phyloP scores from a whole-genome alignment of 805 yeast species.

The Ogataea siamensis region DNA sequence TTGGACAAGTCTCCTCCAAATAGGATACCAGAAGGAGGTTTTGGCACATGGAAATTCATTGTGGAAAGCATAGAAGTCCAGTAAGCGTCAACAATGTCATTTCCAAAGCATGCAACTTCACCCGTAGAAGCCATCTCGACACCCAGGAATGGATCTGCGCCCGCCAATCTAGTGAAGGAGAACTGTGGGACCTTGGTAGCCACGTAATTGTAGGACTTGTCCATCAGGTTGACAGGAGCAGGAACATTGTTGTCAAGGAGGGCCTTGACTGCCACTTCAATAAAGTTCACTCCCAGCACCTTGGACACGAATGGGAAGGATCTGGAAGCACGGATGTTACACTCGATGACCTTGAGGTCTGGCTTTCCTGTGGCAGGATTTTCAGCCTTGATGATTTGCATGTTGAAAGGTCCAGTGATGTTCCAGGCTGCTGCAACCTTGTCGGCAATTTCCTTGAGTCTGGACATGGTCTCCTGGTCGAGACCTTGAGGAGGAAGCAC shows the following conservation, averaged over 20 bases:
- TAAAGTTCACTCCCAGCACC: constrained; percentile 92
- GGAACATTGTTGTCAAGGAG: constrained; percentile 73
- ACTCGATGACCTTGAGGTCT: constrained; percentile 92
- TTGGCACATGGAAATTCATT: constrained; percentile 94
- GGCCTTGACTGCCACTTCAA: constrained; percentile 91
- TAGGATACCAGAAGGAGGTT: constrained; percentile 83
- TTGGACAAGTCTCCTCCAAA: constrained; percentile 91
- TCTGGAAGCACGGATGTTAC: constrained; percentile 97
- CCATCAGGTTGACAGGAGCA: constrained; percentile 81
- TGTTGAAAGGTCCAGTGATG: constrained; percentile 96
- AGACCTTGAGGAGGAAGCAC: constrained; percentile 96
- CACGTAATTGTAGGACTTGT: constrained; percentile 69
- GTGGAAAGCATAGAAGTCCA: constrained; percentile 97
- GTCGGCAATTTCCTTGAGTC: constrained; percentile 94
- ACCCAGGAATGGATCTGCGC: constrained; percentile 98
- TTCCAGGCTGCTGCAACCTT: constrained; percentile 93
- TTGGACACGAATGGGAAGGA: constrained; percentile 99
- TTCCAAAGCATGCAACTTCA: constrained; percentile 97
- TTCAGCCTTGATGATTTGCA: constrained; percentile 85
- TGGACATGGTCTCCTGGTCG: constrained; percentile 82
- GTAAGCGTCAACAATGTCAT: constrained; percentile 82
- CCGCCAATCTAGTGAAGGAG: constrained; percentile 96
- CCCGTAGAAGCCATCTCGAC: constrained; percentile 99
- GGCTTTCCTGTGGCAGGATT: constrained; percentile 56
- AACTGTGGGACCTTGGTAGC: constrained; percentile 98